Percentiles rank a stretch among this genome's conserved stretches.
Conservation (phyloP, 345 rosid genomes). For the Boechera stricta region DNA sequence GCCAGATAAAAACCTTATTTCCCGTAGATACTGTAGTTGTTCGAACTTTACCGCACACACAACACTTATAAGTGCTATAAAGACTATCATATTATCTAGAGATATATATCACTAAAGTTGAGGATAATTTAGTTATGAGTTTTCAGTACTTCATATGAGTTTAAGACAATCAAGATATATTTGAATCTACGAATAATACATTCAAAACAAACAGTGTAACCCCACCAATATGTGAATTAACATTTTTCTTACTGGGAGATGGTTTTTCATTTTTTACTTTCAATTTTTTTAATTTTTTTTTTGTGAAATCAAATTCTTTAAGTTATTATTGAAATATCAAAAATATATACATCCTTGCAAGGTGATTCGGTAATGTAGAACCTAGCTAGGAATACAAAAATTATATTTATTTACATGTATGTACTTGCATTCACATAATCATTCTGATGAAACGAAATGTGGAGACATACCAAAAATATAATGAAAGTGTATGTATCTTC, state of each 20-base stretch:
- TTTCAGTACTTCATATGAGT: constrained; percentile 6
- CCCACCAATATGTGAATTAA: constrained; percentile 16
- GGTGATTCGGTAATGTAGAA: neutral
- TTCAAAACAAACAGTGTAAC: constrained; percentile 9
- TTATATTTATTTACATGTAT: neutral
- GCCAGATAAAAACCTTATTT: neutral
- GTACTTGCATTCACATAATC: constrained; percentile 29
- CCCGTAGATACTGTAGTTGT: neutral
- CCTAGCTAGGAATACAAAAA: neutral
- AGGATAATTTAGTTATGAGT: neutral
- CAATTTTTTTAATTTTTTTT: neutral
- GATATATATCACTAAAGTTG: neutral
- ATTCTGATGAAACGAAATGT: constrained; percentile 29
- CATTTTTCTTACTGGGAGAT: neutral
- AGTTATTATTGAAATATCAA: constrained; percentile 5
- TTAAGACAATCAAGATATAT: neutral
- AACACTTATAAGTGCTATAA: neutral
- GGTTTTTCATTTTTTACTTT: neutral
- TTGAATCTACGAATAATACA: no score
- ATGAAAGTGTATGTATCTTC: constrained; percentile 37
- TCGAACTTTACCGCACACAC: neutral
- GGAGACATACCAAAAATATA: constrained; percentile 23
- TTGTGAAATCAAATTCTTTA: neutral
- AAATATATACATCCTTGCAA: neutral
- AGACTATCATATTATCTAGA: constrained; percentile 3